These are phyloP conservation scores for Ascochyta viciae-villosae DNA, from an alignment of 2,329 filamentous ascomycete genomes.

Conservation along the genomic window DNA sequence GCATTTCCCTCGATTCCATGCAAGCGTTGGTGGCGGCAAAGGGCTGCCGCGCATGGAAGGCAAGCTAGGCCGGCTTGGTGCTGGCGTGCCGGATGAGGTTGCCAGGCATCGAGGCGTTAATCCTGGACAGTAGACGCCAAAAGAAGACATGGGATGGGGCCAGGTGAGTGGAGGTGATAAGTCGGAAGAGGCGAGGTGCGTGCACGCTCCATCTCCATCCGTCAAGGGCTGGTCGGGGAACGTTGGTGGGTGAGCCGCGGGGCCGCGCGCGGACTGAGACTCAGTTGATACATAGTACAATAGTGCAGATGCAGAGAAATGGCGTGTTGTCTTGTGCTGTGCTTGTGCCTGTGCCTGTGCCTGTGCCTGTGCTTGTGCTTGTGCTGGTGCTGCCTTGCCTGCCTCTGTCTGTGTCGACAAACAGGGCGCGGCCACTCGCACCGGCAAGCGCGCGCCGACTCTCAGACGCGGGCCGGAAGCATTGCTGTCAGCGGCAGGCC, in stretches of 20 bases:
- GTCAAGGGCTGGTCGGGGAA: conserved; percentile 30
- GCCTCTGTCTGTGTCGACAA: neutral
- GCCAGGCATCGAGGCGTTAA: conserved; percentile 30
- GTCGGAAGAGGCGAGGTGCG: conserved; percentile 27
- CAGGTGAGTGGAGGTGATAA: conserved; percentile 26
- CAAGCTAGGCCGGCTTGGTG: conserved; percentile 32
- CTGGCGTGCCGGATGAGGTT: conserved; percentile 33
- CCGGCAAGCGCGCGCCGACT: conserved; percentile 28
- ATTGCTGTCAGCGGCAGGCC: conserved; percentile 22
- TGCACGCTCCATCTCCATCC: conserved; percentile 30
- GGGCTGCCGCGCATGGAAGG: conserved; percentile 31
- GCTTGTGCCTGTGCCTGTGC: conserved; percentile 8
- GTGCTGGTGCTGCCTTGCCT: conserved; percentile 7
- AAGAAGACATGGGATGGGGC: conserved; percentile 28
- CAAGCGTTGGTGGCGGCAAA: conserved; percentile 42
- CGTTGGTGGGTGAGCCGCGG: conserved; percentile 31
- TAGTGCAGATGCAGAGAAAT: conserved; percentile 16
- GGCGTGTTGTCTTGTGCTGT: conserved; percentile 22
- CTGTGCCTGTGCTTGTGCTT: neutral
- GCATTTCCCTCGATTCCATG: conserved; percentile 22
- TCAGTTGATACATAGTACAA: conserved; percentile 17
- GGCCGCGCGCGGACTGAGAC: conserved; percentile 18
- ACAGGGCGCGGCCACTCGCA: conserved; percentile 23
- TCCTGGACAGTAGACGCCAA: conserved; percentile 27
- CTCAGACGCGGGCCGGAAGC: conserved; percentile 21